These are phyloP conservation scores for Phanerochaete sordida DNA, from an alignment of 768 basidiomycete genomes.

Conservation along the genomic window DNA sequence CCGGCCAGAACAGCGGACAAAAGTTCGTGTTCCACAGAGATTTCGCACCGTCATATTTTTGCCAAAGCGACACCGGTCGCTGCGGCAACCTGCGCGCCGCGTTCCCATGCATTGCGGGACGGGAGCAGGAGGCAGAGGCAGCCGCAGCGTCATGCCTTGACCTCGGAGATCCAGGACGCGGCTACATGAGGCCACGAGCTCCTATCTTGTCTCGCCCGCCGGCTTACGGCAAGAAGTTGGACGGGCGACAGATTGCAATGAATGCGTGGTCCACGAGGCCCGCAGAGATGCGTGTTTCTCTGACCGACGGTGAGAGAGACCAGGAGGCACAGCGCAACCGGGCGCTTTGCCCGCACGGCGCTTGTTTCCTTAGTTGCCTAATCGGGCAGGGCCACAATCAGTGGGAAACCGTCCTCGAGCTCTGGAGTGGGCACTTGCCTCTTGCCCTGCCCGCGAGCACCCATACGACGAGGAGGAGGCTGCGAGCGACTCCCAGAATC, in stretches of 20 bases:
- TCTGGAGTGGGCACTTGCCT: background rate
- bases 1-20: slow-evolving; percentile 2
- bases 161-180: background rate
- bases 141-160: background rate
- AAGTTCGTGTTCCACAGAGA: background rate
- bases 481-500: background rate
- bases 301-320: background rate
- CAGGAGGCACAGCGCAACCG: background rate
- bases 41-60: slow-evolving; percentile 1
- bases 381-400: background rate
- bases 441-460: background rate
- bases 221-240: background rate
- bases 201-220: background rate
- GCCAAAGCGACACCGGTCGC: background rate
- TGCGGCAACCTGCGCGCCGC: background rate
- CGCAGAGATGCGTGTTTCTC: background rate
- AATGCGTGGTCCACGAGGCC: slow-evolving; percentile 1
- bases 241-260: background rate
- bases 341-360: background rate
- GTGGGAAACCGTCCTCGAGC: background rate
- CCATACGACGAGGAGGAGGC: background rate
- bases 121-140: background rate
- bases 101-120: background rate
- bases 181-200: background rate
- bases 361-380: background rate